Evolutionary conservation across 495 filamentous ascomycete species (phyloP), one percentile per base, ranked within the genome.

Genomic region (Lasiosphaeria hispida): DNA sequence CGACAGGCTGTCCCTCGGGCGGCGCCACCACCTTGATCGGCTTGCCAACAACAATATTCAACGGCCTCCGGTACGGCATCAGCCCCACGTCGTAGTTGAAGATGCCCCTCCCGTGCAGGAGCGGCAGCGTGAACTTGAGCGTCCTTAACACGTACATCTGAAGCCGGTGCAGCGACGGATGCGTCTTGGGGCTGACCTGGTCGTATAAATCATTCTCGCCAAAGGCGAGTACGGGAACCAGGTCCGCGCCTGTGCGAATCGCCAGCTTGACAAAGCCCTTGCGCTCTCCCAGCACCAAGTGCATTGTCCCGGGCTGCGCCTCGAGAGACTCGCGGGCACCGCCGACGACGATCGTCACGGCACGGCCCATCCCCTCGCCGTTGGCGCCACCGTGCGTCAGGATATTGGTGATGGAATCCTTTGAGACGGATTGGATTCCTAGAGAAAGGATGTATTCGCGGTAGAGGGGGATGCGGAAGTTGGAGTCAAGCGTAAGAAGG

Each of bases 51-150:
- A 98, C 92, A 36, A 96, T 81, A 65, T 97, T 93, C 40, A 98
- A 62, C 13, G 91, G 87, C 37, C 85, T 76, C 36, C 95, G 83
- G 72, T 97, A 97, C 7, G 94, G 94, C 89, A 97, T 89, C 52
- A 97, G 67, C 0, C 94, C 94, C 1, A 96, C 89, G 69, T 98
- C 94, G 61, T 98, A 97, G 66, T 98, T 98, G 72, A 97, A 97
- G 8, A 97, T 87, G 1, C 94, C 94, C 13, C 91, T 70, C 1
- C 92, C 92, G 73, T 96, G 92, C 56, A 97, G 85, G 33, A 96
- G 73, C 3, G 94, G 94, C 3, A 97, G 78, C 0, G 94, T 97
- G 64, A 96, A 98, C n/a, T 94, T 94, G 71, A 94, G 77, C 1
- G 87, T 75, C 55, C 84, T 85, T 75, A 97, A 93, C 33, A 94